These are phyloP conservation scores for Neophaeococcomyces aloes DNA, from an alignment of 2,329 filamentous ascomycete species.

Conservation along the genomic window DNA sequence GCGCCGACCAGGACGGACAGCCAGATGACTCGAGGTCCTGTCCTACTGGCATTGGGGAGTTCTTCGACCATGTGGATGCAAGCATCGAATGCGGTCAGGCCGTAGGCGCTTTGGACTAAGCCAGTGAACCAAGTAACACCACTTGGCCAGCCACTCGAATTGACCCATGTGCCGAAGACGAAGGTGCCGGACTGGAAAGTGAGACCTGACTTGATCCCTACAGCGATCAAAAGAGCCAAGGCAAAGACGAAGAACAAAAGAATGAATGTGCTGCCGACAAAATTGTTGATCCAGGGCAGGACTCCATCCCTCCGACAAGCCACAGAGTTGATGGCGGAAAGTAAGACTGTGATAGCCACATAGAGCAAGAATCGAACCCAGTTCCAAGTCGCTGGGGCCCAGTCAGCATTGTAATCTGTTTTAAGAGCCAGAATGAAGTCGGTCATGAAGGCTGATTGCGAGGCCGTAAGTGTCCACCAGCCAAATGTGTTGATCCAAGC, in stretches of 20 bases:
- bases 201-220: constrained; percentile 37
- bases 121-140: constrained; percentile 32
- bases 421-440: constrained; percentile 49
- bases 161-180: constrained; percentile 18
- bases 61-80: constrained; percentile 33
- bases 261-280: constrained; percentile 44
- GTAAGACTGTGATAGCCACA: constrained; percentile 37
- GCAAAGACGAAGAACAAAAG: constrained; percentile 44
- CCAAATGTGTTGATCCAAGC: constrained; percentile 53
- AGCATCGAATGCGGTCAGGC: constrained; percentile 30
- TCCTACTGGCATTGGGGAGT: constrained; percentile 23
- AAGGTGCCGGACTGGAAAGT: constrained; percentile 15
- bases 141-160: constrained; percentile 18
- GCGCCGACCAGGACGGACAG: constrained; percentile 28
- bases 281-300: constrained; percentile 46
- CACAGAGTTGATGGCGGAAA: constrained; percentile 43
- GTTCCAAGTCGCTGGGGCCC: constrained; percentile 35
- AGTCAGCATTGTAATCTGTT: constrained; percentile 41
- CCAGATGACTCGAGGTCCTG: constrained; percentile 27
- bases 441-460: constrained; percentile 48
- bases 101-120: constrained; percentile 30
- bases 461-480: constrained; percentile 49
- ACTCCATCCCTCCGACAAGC: constrained; percentile 41
- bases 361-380: constrained; percentile 49
- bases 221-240: constrained; percentile 42